phyloP scores from a whole-genome alignment of 768 basidiomycete genomes.

The Auriculariales sp. region DNA sequence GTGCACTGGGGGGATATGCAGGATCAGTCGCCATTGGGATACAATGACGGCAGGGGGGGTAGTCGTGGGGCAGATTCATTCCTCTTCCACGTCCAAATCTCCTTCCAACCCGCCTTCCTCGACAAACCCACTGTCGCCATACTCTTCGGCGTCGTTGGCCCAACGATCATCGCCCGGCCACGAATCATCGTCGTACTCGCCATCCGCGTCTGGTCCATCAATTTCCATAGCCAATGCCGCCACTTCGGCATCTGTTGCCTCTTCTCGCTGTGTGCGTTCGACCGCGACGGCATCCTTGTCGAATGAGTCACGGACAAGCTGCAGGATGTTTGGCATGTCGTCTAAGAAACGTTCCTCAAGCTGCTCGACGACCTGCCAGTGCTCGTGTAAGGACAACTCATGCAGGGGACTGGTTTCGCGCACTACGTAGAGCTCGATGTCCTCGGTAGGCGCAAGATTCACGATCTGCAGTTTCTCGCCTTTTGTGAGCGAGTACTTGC shows the following conservation, averaged over 20 bases:
- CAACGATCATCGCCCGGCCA: conserved; percentile 16
- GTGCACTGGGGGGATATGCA: no score
- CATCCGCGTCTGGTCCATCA: conserved; percentile 12
- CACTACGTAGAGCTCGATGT: conserved; percentile 83
- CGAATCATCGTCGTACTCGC: conserved; percentile 13
- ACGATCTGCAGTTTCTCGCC: conserved; percentile 85
- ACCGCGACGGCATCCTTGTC: conserved; percentile 5
- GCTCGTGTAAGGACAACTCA: neutral
- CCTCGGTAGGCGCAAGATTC: conserved; percentile 71
- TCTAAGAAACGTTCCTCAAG: conserved; percentile 69
- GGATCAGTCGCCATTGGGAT: no score
- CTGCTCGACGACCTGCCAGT: conserved; percentile 77
- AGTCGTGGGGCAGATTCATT: neutral
- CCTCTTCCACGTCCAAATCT: conserved; percentile 9
- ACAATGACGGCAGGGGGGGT: no score
- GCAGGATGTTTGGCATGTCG: conserved; percentile 51
- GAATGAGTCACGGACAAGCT: conserved; percentile 33
- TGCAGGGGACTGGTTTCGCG: conserved; percentile 16
- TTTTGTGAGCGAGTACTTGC: conserved; percentile 64
- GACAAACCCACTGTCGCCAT: conserved; percentile 14
- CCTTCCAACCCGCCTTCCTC: conserved; percentile 4
- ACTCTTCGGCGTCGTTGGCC: conserved; percentile 17
- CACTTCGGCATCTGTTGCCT: conserved; percentile 8
- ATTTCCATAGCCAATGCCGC: conserved; percentile 4
- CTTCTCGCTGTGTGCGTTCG: neutral